Conservation (phyloP, 2,329 filamentous ascomycete genomes). For the Blastomyces emzantsi region DNA sequence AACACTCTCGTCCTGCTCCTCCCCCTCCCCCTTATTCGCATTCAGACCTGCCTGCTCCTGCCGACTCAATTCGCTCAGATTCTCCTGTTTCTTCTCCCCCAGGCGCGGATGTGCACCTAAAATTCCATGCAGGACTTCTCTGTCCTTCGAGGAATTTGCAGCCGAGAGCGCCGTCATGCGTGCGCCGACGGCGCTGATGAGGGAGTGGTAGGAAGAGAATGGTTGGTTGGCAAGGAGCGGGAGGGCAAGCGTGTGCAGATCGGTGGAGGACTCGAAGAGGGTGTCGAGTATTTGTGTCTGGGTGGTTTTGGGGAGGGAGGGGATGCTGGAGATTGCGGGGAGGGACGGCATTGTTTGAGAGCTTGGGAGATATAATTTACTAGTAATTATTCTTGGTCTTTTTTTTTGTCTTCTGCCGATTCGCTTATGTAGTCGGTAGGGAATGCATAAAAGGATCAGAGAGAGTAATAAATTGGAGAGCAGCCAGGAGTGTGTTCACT, state of each 20-base stretch:
- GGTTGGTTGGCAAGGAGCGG: conserved; percentile 53
- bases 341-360: conserved; percentile 10
- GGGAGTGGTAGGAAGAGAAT: conserved; percentile 58
- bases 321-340: conserved; percentile 11
- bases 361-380: not conserved
- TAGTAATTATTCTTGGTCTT: not conserved
- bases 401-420: not conserved
- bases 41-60: conserved; percentile 70
- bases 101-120: conserved; percentile 75
- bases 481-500: not conserved
- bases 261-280: conserved; percentile 73
- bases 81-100: conserved; percentile 63
- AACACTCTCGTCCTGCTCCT: conserved; percentile 26
- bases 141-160: conserved; percentile 43
- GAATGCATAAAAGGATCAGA: not conserved
- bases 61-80: conserved; percentile 61
- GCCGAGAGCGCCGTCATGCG: conserved; percentile 54
- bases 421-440: not conserved
- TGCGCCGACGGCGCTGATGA: conserved; percentile 58
- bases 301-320: conserved; percentile 11
- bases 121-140: conserved; percentile 57
- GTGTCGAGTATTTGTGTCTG: conserved; percentile 52
- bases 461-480: not conserved
- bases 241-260: conserved; percentile 62
- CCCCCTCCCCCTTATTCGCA: conserved; percentile 22